These are phyloP conservation scores for Rhizopogon roseolus DNA, from an alignment of 768 basidiomycete species.

Conservation along the genomic window DNA sequence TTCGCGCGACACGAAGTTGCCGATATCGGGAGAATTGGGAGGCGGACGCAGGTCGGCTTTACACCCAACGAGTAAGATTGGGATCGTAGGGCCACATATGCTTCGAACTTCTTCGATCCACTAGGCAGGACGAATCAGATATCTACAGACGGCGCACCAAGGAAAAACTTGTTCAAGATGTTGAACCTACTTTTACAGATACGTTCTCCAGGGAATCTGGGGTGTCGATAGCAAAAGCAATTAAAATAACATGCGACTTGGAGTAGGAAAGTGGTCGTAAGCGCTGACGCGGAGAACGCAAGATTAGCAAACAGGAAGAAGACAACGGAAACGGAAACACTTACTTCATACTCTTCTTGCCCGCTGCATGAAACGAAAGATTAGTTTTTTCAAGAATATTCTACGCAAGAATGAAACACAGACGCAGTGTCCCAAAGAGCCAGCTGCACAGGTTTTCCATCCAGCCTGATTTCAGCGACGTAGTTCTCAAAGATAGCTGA, in stretches of 20 bases:
- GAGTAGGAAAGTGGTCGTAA: constrained; percentile 96
- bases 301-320: constrained; percentile 1
- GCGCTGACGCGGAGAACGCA: constrained; percentile 44
- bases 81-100: constrained; percentile 91
- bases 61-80: constrained; percentile 94
- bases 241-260: constrained; percentile 97
- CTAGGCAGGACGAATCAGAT: constrained; percentile 33
- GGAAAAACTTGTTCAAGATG: constrained; percentile 1
- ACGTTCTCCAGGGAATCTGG: constrained; percentile 98
- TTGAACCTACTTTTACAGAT: constrained; percentile 66
- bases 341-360: constrained; percentile 96
- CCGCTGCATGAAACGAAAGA: constrained; percentile 50
- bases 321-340: background rate
- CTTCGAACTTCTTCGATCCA: constrained; percentile 98
- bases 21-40: constrained; percentile 38
- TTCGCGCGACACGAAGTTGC: constrained; percentile 65
- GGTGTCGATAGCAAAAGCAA: constrained; percentile 94
- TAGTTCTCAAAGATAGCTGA: constrained; percentile 97
- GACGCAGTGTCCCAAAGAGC: constrained; percentile 99
- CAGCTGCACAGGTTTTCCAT: constrained; percentile 95
- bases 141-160: constrained; percentile 7
- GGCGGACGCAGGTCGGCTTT: constrained; percentile 88
- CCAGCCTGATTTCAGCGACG: constrained; percentile 95
- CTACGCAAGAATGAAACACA: constrained; percentile 29
- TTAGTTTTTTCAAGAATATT: background rate